Evolutionary conservation across 306 rosid species (phyloP), one percentile per base, ranked within the genome.

Genomic region (Vigna reflexopilosa): DNA sequence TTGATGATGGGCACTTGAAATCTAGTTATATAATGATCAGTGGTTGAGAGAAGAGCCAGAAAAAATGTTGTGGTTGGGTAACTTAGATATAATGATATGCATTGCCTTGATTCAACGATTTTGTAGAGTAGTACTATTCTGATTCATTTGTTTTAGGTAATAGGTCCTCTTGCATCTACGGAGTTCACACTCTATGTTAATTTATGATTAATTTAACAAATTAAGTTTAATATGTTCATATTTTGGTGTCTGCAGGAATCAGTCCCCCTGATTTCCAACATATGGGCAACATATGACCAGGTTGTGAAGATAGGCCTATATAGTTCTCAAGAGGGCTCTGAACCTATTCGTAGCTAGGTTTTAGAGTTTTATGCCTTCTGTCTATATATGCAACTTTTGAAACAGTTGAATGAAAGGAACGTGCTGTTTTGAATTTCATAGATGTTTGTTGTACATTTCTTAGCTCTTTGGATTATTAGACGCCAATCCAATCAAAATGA

Each of bases 241-340:
- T 82, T 44, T 32, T 62, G 72, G 51, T 80, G 57, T 63, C 28
- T 82, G 88, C 97, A 89, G 94, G 91, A 89, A 76, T 81, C 85
- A 73, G 28, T 82, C 85, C 67, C 88, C 87, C 26, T 79, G 84
- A 72, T 70, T 65, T 85, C 73, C 59, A 61, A 9, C 49, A 38
- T 17, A 59, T 67, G 85, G 86, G 63, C 48, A 49, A 54, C 67
- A 79, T 26, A 61, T 67, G 67, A 80, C 78, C 81, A 81, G 61
- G 70, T 70, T 74, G 76, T 78, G 80, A 67, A 82, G 64, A 63
- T 47, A 55, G 34, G 72, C 65, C 38, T 26, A 13, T 67, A 9
- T 26, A 26, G 28, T 26, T 26, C 77, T 51, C 65, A 58, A 11
- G 57, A 69, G 58, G 51, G 22, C 73, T 48, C 59, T 67, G 66